Percentiles rank a stretch among this genome's conserved stretches.
phyloP scores from a whole-genome alignment of 2,329 filamentous ascomycete species.

The Venturia asperata region DNA sequence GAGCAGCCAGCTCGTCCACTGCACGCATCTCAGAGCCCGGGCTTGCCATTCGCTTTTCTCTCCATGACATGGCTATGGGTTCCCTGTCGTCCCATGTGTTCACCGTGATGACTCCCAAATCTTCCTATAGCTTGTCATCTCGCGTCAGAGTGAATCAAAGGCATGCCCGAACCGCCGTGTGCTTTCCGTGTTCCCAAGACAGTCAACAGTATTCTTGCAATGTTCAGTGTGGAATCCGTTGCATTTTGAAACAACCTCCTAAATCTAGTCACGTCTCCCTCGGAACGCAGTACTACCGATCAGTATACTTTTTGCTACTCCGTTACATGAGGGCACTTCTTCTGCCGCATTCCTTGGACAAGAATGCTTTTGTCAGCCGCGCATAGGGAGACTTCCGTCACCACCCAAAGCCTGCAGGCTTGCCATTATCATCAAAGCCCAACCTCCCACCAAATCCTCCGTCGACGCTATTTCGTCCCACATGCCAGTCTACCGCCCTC shows the following conservation, averaged over 20 bases:
- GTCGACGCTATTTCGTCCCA: conserved; percentile 1
- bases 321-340: neutral
- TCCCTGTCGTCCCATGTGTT: conserved; percentile 11
- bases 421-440: conserved; percentile 6
- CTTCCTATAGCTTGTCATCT: conserved; percentile 11
- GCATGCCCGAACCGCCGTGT: neutral
- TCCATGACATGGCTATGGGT: neutral
- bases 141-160: conserved; percentile 13
- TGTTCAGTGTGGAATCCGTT: neutral
- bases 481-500: neutral
- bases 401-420: conserved; percentile 4
- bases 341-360: neutral
- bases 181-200: neutral
- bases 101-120: conserved; percentile 7
- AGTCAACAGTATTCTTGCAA: neutral
- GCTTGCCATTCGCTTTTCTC: neutral
- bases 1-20: neutral
- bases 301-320: neutral
- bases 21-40: neutral
- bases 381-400: neutral
- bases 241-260: neutral
- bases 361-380: conserved; percentile 10
- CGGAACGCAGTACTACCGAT: neutral
- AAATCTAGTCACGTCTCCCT: neutral
- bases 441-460: conserved; percentile 4